A percentile compares a stretch with the other conserved stretches of the same genome.
phyloP scores from a whole-genome alignment of 305 asterid species.

The Withania somnifera region DNA sequence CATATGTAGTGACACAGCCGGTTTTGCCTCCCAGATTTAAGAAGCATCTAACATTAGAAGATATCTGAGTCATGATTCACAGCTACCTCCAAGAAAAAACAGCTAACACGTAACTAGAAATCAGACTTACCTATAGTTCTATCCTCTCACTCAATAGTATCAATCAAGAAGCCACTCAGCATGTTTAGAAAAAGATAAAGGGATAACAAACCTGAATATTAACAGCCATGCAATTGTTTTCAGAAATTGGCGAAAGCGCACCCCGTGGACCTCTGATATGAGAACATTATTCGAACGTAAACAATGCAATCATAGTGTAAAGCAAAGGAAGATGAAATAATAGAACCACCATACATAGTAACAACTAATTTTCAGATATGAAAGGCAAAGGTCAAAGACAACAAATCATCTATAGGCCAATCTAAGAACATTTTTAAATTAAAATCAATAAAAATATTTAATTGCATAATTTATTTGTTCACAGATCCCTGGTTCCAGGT shows the following conservation, averaged over 20 bases:
- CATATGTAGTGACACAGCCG: background rate
- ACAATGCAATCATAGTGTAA: background rate
- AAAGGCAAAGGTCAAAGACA: background rate
- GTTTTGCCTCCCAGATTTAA: background rate
- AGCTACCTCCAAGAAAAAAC: background rate
- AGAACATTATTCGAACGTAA: conserved; percentile 2
- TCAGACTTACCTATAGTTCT: background rate
- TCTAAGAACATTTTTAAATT: background rate
- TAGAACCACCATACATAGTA: background rate
- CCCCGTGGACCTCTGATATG: conserved; percentile 92
- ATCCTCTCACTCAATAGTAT: background rate
- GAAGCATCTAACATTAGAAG: background rate
- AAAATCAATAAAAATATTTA: background rate
- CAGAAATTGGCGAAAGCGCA: conserved; percentile 86
- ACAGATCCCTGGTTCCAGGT: background rate
- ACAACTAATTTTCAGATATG: background rate
- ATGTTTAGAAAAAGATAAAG: conserved; percentile 3
- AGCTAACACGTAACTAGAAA: background rate
- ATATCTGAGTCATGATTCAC: background rate
- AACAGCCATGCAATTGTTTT: conserved; percentile 81
- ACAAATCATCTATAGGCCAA: background rate
- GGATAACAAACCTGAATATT: conserved; percentile 48
- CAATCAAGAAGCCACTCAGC: conserved; percentile 7
- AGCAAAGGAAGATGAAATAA: background rate
- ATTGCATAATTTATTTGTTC: background rate